Evolutionary conservation across 2,329 filamentous ascomycete genomes (phyloP), one percentile per base, ranked within the genome.

Genomic region (Colletotrichum liaoningense): DNA sequence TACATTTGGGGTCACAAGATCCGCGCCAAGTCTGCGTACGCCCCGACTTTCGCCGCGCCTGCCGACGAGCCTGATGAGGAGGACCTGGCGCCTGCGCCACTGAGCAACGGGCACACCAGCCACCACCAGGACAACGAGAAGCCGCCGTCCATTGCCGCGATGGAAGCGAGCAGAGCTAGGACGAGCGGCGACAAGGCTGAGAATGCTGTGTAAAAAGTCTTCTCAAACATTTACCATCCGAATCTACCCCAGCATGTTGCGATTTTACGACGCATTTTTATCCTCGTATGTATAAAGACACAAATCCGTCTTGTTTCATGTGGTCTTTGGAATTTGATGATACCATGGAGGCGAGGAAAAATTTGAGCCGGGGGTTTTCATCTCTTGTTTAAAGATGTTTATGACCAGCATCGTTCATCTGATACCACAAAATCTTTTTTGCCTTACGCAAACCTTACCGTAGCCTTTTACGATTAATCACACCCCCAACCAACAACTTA

Each of bases 1-100:
- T 90, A 88, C 80, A 79, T 88, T 62, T 93, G 91, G 79, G 91
- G 91, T 57, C 83, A 82, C 79, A 86, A 81, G 79, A 89, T 93
- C 74, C 85, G 91, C 52, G 79, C 82, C 57, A 87, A 82, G 79
- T 91, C 89, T 81, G 80, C 84, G 55, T 91, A 88, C 76, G 90
- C 90, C 0, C 90, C 90, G 0, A 88, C 86, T 0, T 77, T 77
- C 52, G 55, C 79, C 70, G 70, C 75, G 56, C 46, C 77, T 38
- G 75, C 72, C 46, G 75, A 79, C 14, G 74, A 74, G 63, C 57
- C 65, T 38, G 72, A 94, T 83, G 72, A 94, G 83, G 28, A 78
- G 69, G 71, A 74, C 11, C 33, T 35, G 55, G 46, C 64, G 14
- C 22, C 30, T 8, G 75, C 68, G 49, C 54, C 69, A 42, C 49